Base-by-base conservation (phyloP, 2,329 filamentous ascomycete species). In the Paecilomyces niveus region DNA sequence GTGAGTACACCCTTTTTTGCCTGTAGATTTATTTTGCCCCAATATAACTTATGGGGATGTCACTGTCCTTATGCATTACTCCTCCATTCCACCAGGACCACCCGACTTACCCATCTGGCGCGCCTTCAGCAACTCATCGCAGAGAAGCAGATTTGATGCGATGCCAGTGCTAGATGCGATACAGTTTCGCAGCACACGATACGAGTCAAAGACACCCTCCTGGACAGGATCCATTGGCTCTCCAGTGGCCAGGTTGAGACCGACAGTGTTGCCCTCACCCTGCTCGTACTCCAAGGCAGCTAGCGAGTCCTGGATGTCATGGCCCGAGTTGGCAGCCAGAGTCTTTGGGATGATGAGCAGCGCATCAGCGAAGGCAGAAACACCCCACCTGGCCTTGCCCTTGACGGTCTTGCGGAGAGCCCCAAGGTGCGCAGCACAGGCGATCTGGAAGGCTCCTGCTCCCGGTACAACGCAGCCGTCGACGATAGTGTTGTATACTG, bases 401-500 rank as follows among this genome's bases (percentile, higher is more conserved):
- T 97, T 99, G 72, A 97, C 89, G 31, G 89, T 88, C 81, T 91
- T 95, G 67, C 83, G 83, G 79, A 97, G 96, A 18, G 83, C 84
- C 69, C 96, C 91, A 62, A 99, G 82, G 75, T 96, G 92, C 53
- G 87, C 83, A 24, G 92, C 91, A 67, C 90, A 96, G 32, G 94
- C 92, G 53, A 99, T 87, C 76, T 99, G 94, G 85, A 96, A 99
- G 54, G 94, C 90, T 68, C 94, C 94, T 59, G 87, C 94, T 59
- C 94, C 94, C 1, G 94, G 94, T 26, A 99, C 91, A 21, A 99
- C 94, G 66, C 89, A 93, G 77, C 88, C 86, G 74, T 99, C 94
- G n/a, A 97, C 93, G 74, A 99, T 97, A 83, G 96, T 96, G 82
- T 99, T 99, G 85, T 97, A 97, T 54, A 97, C 94, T 73, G 91